Base-by-base conservation (phyloP, 2,329 filamentous ascomycete species). In the Chrysoporthe cubensis region DNA sequence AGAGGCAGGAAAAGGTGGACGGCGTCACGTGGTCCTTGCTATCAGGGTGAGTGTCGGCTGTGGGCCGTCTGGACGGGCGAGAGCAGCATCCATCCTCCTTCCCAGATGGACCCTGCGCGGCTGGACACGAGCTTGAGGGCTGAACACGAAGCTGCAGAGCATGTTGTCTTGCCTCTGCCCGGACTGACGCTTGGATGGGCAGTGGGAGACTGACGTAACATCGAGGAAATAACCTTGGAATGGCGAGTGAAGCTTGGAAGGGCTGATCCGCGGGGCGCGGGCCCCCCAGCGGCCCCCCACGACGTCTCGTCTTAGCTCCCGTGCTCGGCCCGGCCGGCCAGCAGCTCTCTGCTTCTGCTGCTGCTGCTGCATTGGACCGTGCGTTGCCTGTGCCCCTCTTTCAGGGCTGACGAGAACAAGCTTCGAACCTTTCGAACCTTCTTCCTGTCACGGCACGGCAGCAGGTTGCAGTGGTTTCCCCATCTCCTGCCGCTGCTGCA, bases 261-360 rank as follows among this genome's bases (percentile, higher is more conserved):
- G 13, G n/a, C 9, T 52, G 48, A 26, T 52, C 21, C n/a, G 8
- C 21, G 48, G 1, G 26, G 26, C 3, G 44, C 13, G 44, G 44
- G 5, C 48, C 48, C 48, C 13, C n/a, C 40, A 26, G 26, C 26
- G 26, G 26, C 40, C 13, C 34, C n/a, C 40, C 37, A 43, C n/a
- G 26, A 9, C 26, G 26, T 26, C 26, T 26, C 26, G 14, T 11
- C 44, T 40, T 40, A 60, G 37, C 40, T 60, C 57, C 57, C 57
- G 57, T 60, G 40, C 57, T 43, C 57, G 57, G 57, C 40, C 57
- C 57, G 57, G n/a, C 5, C 7, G 44, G n/a, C 42, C 37, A 40
- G 37, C 9, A 26, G 44, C 32, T n/a, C 26, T 26, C 26, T 26
- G 26, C 26, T 26, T 26, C 26, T 26, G 26, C 26, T 26, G 26